phyloP scores from a whole-genome alignment of 306 rosid species.

The Parietaria judaica region DNA sequence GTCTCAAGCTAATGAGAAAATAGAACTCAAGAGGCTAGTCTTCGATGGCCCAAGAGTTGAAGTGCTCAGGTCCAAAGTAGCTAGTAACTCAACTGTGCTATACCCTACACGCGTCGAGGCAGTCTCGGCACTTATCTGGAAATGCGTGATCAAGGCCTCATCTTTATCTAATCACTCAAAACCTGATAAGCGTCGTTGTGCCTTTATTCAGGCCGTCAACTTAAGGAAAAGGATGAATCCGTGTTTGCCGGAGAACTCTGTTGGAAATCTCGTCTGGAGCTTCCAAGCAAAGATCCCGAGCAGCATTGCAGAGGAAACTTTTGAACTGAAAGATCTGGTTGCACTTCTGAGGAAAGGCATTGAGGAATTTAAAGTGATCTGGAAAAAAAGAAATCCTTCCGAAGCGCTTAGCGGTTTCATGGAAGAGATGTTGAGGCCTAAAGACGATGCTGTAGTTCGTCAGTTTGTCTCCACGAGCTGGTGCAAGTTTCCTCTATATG shows the following conservation, averaged over 20 bases:
- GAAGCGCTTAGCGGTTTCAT: neutral
- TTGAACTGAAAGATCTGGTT: neutral
- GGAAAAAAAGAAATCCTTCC: neutral
- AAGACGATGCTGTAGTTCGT: neutral
- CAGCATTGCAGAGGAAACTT: too few relatives aligned
- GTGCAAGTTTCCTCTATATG: neutral
- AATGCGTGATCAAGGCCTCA: slow-evolving; percentile 14
- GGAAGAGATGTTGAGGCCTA: neutral
- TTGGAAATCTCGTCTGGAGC: slow-evolving; percentile 24
- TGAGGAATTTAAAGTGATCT: neutral
- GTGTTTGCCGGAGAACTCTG: slow-evolving; percentile 16
- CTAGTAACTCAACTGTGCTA: neutral
- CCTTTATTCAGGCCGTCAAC: slow-evolving; percentile 21
- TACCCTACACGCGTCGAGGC: slow-evolving; percentile 28
- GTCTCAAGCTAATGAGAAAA: neutral
- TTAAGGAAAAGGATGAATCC: slow-evolving; percentile 29
- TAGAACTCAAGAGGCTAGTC: neutral
- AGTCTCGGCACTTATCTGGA: slow-evolving; percentile 6
- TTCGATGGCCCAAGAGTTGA: slow-evolving; percentile 10
- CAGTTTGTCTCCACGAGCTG: neutral
- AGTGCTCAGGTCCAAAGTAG: slow-evolving; percentile 16
- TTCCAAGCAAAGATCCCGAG: neutral
- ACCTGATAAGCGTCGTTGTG: neutral
- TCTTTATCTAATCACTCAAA: slow-evolving; percentile 3
- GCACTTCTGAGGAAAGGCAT: neutral